phyloP scores from a whole-genome alignment of 176 grass and related monocot species.

The Hsuehochloa calcarea region DNA sequence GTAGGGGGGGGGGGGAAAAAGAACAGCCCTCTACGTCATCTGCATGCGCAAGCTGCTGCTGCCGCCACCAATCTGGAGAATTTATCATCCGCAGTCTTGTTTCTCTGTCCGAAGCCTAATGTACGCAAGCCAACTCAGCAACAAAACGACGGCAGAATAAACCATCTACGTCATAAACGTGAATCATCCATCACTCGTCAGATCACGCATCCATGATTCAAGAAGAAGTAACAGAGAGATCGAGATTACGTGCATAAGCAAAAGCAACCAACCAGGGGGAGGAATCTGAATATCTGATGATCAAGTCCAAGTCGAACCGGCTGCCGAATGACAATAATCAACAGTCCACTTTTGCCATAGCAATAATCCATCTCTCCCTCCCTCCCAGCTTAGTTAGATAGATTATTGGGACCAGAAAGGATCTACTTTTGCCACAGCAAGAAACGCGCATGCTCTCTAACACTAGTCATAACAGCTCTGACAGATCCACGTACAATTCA shows the following conservation, averaged over 20 bases:
- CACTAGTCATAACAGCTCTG: background rate
- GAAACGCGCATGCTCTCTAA: background rate
- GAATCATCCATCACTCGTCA: too few relatives aligned
- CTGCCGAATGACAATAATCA: too few relatives aligned
- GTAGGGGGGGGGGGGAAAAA: background rate
- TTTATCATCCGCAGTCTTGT: too few relatives aligned
- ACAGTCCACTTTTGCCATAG: background rate
- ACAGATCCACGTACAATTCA: background rate
- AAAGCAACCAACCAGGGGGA: background rate
- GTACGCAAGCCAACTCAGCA: too few relatives aligned
- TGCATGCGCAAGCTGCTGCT: too few relatives aligned
- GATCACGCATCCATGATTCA: too few relatives aligned
- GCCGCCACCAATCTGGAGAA: too few relatives aligned
- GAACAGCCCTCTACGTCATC: background rate
- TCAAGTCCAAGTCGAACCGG: background rate
- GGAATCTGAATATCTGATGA: background rate
- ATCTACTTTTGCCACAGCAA: background rate
- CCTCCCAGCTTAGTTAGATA: background rate
- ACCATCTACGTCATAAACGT: too few relatives aligned
- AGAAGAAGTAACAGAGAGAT: background rate
- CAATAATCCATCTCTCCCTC: background rate
- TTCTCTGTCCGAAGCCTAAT: too few relatives aligned
- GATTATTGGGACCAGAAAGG: background rate
- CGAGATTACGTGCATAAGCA: background rate
- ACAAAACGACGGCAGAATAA: too few relatives aligned